Evolutionary conservation across 768 basidiomycete species (phyloP), one percentile per base, ranked within the genome.

Genomic region (Podaxis carcinomalis): DNA sequence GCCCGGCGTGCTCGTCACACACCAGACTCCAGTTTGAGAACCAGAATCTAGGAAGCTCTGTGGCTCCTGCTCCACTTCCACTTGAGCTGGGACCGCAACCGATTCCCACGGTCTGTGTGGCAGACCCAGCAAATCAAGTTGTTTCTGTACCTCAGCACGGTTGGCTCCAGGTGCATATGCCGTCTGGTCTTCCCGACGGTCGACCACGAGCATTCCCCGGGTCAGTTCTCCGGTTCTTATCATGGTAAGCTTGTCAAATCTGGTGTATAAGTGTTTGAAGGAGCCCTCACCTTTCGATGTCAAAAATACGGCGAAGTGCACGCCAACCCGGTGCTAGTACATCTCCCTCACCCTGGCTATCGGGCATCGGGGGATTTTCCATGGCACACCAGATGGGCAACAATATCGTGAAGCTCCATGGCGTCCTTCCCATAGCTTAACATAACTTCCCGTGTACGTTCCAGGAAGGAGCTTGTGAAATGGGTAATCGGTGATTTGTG

Each of bases 371-470:
- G 16, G 89, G 87, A 61, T 89, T 86, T 59, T 81, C 80, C 14
- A 92, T 84, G 1, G 92, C 90, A 71, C 88, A 93, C 92, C 93
- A 96, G 14, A 96, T 82, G 2, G 2, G 92, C 90, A 10, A 87
- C 86, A 49, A 94, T 89, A 66, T 98, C 95, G 67, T 98, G 95
- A 58, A 95, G 80, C 74, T 95, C 91, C 84, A 97, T 83, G 4
- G 83, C 88, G 69, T 95, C 93, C 63, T 88, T 86, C 6, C 93
- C 93, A 62, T 85, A 93, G 52, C 78, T 67, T n/a, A 84, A 61
- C 89, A 95, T 93, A 54, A 94, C 74, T 63, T 87, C 86, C 36
- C 90, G 76, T 3, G 90, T 83, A 47, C 85, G 81, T 69, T 89
- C 86, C 1, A 94, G 75, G 74, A 96, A 86, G 4, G 90, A 80